A percentile compares a stretch with the other conserved stretches of the same genome.
Evolutionary conservation across 1,284 basidiomycete species (phyloP).

Genomic region (Austropuccinia psidii): DNA sequence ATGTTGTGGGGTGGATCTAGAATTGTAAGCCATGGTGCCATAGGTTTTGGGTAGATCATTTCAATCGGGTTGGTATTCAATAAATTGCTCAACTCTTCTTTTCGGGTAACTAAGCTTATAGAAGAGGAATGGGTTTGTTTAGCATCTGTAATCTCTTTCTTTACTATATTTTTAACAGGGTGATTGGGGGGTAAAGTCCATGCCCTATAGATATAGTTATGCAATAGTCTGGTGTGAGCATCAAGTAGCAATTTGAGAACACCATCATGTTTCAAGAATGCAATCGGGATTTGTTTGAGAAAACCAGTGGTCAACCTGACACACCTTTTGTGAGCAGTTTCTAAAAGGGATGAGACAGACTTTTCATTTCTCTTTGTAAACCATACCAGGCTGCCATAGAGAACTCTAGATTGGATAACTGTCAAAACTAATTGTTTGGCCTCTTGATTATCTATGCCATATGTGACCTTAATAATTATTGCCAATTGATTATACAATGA

Average conservation of each 20-base stretch:
- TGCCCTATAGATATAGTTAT: not conserved
- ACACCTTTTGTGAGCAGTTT: not conserved
- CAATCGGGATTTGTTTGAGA: not conserved
- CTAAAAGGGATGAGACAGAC: not conserved
- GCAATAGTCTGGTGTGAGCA: not conserved
- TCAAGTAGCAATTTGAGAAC: not conserved
- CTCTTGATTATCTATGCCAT: not conserved
- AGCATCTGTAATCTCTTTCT: not conserved
- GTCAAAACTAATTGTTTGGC: not conserved
- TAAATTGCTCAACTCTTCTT: no score
- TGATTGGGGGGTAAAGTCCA: not conserved
- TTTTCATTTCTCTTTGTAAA: not conserved
- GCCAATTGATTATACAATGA: not conserved
- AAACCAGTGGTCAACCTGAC: not conserved
- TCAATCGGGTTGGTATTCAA: no score
- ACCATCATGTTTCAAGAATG: not conserved
- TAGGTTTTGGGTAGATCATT: no score
- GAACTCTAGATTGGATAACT: not conserved
- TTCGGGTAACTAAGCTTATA: not conserved
- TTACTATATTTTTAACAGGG: not conserved
- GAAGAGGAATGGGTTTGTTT: not conserved
- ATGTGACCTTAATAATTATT: not conserved
- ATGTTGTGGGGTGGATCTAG: no score
- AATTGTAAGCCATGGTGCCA: no score
- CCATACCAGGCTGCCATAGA: conserved; percentile 21